Base-by-base conservation (phyloP, 2,329 filamentous ascomycete genomes). In the Beauveria bassiana region DNA sequence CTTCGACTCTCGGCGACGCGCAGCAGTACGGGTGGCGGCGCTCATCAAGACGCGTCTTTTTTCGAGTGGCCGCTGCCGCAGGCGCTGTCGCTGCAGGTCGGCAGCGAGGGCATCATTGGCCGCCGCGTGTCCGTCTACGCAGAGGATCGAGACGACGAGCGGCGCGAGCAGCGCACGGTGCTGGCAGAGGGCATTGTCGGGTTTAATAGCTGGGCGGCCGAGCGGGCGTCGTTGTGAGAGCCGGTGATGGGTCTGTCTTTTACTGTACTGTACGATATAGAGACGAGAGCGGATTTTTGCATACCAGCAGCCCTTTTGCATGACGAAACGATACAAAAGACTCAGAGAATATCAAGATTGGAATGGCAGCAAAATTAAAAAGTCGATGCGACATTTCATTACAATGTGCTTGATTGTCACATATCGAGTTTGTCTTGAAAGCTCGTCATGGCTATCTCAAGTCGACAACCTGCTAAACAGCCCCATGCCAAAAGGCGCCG, bases 171-270 rank as follows among this genome's bases (percentile, higher is more conserved):
- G 67, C 24, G 66, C 28, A 65, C 65, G 5, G 70, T 78, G 0
- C 64, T 80, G 3, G 78, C 79, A 0, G 78, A 81, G 64, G 79
- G 79, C 0, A 78, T 81, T n/a, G 76, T 81, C 5, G 79, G 79
- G 1, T 80, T 79, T 66, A 81, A 81, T 46, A 63, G 49, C n/a
- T 55, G 34, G 56, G 7, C 50, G 22, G 12, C 51, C 5, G 56
- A 59, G 26, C 42, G 56, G 22, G 49, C 61, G 3, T 60, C 61
- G 22, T 46, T 63, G 28, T 63, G 20, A 51, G 22, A 47, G 34
- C 12, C 2, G 34, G 12, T 34, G 3, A 34, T 5, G 31, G 12
- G 31, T 24, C 24, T 34, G 3, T 34, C 1, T 4, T 14, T 34
- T 7, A 8, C 9, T 31, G 28, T 12, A 14, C 31, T 34, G 24